A percentile compares a stretch with the other conserved stretches of the same genome.
Conservation (phyloP, 2,329 filamentous ascomycete species). For the Tolypocladium nubicola region DNA sequence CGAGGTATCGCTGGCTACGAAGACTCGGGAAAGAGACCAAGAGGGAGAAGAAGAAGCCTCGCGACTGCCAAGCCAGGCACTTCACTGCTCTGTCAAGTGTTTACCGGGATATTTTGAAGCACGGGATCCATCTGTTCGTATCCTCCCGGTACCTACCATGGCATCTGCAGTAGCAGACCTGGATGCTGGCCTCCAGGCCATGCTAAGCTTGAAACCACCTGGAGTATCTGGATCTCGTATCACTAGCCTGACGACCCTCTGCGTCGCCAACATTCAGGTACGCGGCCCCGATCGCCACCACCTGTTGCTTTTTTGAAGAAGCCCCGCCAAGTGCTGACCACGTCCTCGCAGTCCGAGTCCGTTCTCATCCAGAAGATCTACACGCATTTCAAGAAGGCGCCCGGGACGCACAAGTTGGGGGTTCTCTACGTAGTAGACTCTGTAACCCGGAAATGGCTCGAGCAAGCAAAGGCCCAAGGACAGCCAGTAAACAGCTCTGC, state of each 20-base stretch:
- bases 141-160: conserved; percentile 33
- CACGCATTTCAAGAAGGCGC: conserved; percentile 93
- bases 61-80: background rate
- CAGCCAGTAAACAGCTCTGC: conserved; percentile 74
- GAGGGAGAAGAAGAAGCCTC: background rate
- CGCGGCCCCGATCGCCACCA: conserved; percentile 3
- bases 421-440: conserved; percentile 99
- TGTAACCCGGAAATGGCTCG: conserved; percentile 97
- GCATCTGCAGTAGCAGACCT: conserved; percentile 83
- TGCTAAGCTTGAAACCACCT: conserved; percentile 83
- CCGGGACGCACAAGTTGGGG: conserved; percentile 91
- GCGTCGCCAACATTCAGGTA: conserved; percentile 87
- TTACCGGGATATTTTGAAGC: background rate
- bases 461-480: conserved; percentile 78
- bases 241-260: conserved; percentile 73
- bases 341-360: conserved; percentile 64
- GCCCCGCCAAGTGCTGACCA: background rate
- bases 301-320: background rate
- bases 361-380: conserved; percentile 93
- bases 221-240: conserved; percentile 93
- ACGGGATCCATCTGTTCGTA: conserved; percentile 1
- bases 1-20: background rate
- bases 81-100: background rate
- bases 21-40: background rate
- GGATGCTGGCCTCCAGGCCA: conserved; percentile 80